Conservation (phyloP, 371 early-diverging fungal genomes). For the Mucor ambiguus region DNA sequence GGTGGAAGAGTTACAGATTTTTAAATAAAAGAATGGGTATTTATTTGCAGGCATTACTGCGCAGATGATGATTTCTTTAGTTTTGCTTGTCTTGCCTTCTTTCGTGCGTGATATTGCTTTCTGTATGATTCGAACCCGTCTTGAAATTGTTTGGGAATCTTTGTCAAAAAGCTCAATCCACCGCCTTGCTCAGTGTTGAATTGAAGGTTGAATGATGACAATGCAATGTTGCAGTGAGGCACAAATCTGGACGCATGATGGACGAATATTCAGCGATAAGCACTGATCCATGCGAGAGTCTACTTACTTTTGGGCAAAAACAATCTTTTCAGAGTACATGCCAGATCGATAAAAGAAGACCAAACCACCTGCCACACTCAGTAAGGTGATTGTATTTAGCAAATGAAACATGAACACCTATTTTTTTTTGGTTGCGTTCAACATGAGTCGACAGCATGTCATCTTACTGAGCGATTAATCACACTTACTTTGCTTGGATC, state of each 20-base stretch:
- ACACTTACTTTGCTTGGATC: slow-evolving; percentile 49
- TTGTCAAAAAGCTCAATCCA: slow-evolving; percentile 58
- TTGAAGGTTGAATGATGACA: slow-evolving; percentile 70
- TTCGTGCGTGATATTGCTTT: slow-evolving; percentile 55
- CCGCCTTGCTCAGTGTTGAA: slow-evolving; percentile 58
- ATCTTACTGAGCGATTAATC: neutral
- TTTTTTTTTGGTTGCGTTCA: neutral
- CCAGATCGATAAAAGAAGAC: slow-evolving; percentile 63
- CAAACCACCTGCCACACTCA: slow-evolving; percentile 41
- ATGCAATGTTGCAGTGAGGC: slow-evolving; percentile 67
- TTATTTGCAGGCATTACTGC: neutral
- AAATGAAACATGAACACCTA: slow-evolving; percentile 41
- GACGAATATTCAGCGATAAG: neutral
- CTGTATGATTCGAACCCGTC: slow-evolving; percentile 69
- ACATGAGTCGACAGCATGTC: neutral
- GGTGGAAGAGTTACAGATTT: slow-evolving; percentile 85
- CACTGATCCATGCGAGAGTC: neutral
- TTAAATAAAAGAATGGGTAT: slow-evolving; percentile 35
- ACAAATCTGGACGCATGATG: slow-evolving; percentile 51
- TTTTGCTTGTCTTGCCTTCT: slow-evolving; percentile 53
- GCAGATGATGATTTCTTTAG: slow-evolving; percentile 25
- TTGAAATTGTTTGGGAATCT: slow-evolving; percentile 64
- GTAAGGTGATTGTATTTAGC: slow-evolving; percentile 36
- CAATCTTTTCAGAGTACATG: slow-evolving; percentile 66
- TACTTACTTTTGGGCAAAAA: slow-evolving; percentile 65